Evolutionary conservation across 768 basidiomycete species (phyloP).

Genomic region (Leccinum obscurum): DNA sequence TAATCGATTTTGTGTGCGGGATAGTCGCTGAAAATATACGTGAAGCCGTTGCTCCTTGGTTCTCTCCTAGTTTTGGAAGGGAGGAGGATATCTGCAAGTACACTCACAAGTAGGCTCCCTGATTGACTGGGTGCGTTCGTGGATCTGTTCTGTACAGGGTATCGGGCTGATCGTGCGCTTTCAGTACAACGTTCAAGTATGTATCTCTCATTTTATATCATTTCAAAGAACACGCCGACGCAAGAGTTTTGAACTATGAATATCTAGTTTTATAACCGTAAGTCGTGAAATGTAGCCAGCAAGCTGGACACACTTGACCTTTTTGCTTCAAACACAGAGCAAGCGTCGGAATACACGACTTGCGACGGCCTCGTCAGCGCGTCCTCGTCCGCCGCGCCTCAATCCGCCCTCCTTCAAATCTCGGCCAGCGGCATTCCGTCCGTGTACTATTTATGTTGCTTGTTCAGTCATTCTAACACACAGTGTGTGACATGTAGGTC

Average conservation of each 20-base stretch:
- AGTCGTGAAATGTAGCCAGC: background rate
- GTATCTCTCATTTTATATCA: background rate
- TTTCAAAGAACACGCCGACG: background rate
- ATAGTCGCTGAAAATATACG: no score
- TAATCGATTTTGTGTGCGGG: background rate
- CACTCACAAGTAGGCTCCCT: slow-evolving; percentile 39
- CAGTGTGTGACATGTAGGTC: slow-evolving; percentile 1
- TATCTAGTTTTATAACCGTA: slow-evolving; percentile 24
- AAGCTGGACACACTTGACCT: background rate
- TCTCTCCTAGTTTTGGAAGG: slow-evolving; percentile 33
- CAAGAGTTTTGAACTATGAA: background rate
- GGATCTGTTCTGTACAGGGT: background rate
- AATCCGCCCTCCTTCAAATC: slow-evolving; percentile 47
- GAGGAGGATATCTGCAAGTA: slow-evolving; percentile 43
- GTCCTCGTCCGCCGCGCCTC: slow-evolving; percentile 42
- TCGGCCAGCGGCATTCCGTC: slow-evolving; percentile 55
- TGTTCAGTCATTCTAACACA: background rate
- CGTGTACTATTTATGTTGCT: background rate
- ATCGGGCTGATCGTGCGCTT: background rate
- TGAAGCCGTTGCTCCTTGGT: slow-evolving; percentile 47
- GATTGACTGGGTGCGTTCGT: slow-evolving; percentile 43
- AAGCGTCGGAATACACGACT: slow-evolving; percentile 35
- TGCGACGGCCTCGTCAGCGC: slow-evolving; percentile 38
- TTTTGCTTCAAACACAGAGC: slow-evolving; percentile 28
- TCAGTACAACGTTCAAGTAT: slow-evolving; percentile 45